Evolutionary conservation across 1,284 basidiomycete genomes (phyloP).

Genomic region (Apiotrichum laibachii): DNA sequence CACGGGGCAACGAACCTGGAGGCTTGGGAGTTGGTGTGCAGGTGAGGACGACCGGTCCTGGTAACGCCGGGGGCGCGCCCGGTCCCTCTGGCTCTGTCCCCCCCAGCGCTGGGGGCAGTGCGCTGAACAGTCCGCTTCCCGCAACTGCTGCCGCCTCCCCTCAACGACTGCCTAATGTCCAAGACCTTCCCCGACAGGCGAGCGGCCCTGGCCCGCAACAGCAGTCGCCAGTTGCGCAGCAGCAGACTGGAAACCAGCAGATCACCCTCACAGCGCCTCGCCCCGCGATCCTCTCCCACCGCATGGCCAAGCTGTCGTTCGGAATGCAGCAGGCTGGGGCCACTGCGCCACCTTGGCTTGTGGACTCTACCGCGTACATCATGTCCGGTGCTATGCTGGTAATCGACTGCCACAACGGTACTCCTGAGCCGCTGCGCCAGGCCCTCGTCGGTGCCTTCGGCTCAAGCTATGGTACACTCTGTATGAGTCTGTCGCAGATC

Average conservation of each 20-base stretch:
- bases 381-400: neutral
- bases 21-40: neutral
- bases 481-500: neutral
- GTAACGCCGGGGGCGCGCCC: neutral
- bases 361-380: slow-evolving; percentile 1
- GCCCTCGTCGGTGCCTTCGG: neutral
- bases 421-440: neutral
- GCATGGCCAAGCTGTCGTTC: slow-evolving; percentile 1
- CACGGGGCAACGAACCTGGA: neutral
- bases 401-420: slow-evolving; percentile 1
- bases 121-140: too few species aligned
- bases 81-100: neutral
- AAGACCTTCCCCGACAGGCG: too few species aligned
- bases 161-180: too few species aligned
- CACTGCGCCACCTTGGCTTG: neutral
- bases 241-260: neutral
- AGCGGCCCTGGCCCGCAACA: too few species aligned
- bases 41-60: neutral
- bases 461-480: slow-evolving; percentile 1
- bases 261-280: neutral
- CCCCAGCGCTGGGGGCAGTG: too few species aligned
- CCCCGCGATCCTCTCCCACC: slow-evolving; percentile 3
- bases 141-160: too few species aligned
- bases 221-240: too few species aligned
- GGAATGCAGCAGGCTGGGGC: neutral